A percentile compares a stretch with the other conserved stretches of the same genome.
These are phyloP conservation scores for Candida sphagnicola DNA, from an alignment of 805 yeast genomes.

Conservation along the genomic window DNA sequence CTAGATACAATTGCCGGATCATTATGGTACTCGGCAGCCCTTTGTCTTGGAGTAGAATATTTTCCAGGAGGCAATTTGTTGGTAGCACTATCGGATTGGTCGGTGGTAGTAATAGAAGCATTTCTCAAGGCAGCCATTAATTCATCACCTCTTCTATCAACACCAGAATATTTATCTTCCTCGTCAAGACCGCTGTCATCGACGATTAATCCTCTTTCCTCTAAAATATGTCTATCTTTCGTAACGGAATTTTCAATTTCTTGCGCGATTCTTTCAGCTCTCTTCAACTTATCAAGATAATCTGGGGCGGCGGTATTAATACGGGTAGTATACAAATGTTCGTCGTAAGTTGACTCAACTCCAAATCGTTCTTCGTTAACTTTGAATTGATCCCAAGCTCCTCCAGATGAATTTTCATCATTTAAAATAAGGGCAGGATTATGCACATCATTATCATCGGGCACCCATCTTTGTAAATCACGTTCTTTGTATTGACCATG, in stretches of 20 bases:
- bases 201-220: constrained; percentile 75
- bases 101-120: constrained; percentile 17
- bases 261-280: constrained; percentile 75
- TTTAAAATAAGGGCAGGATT: constrained; percentile 27
- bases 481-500: constrained; percentile 53
- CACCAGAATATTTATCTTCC: constrained; percentile 95
- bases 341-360: constrained; percentile 78
- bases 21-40: constrained; percentile 47
- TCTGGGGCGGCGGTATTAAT: constrained; percentile 69
- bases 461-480: constrained; percentile 81
- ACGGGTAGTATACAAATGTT: constrained; percentile 80
- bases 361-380: constrained; percentile 90
- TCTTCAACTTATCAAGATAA: constrained; percentile 55
- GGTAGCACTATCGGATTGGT: background rate
- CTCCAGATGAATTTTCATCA: constrained; percentile 22
- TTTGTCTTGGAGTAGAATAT: constrained; percentile 55
- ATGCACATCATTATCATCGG: constrained; percentile 43
- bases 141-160: constrained; percentile 56
- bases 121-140: constrained; percentile 45
- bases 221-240: constrained; percentile 80
- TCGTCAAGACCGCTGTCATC: constrained; percentile 91
- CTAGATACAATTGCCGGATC: constrained; percentile 69
- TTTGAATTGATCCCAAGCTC: constrained; percentile 89
- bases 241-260: constrained; percentile 75
- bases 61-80: constrained; percentile 24